A percentile compares a stretch with the other conserved stretches of the same genome.
These are phyloP conservation scores for Adansonia gregorii DNA, from an alignment of 441 rosid genomes.

Conservation along the genomic window DNA sequence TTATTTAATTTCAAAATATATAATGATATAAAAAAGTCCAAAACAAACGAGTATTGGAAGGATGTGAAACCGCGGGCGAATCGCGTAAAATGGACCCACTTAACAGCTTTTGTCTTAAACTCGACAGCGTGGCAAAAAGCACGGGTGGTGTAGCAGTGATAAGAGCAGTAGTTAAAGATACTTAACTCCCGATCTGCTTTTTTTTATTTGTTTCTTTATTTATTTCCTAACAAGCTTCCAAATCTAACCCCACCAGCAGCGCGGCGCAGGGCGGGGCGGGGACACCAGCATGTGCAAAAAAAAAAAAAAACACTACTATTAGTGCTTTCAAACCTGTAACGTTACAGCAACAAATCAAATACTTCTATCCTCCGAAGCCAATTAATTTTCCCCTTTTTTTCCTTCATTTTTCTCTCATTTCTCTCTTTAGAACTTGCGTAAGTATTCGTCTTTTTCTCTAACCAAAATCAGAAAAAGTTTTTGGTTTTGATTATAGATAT, in stretches of 20 bases:
- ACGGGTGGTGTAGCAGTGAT: too few relatives aligned
- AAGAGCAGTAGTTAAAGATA: not conserved
- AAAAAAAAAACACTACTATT: too few relatives aligned
- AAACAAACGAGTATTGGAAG: not conserved
- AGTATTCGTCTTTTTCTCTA: not conserved
- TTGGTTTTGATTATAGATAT: not conserved
- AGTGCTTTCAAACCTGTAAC: conserved; percentile 19
- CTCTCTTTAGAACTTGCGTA: not conserved
- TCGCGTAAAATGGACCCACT: conserved; percentile 38
- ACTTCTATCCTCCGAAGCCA: not conserved
- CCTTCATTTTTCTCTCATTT: too few relatives aligned
- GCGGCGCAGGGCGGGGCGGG: not conserved
- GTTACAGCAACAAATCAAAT: not conserved
- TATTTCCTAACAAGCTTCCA: not conserved
- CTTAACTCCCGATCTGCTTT: not conserved
- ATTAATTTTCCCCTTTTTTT: not conserved
- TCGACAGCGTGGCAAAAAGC: not conserved
- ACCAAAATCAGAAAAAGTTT: not conserved
- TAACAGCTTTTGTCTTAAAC: conserved; percentile 14
- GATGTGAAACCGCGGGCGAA: conserved; percentile 35
- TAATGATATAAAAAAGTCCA: not conserved
- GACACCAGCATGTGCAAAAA: conserved; percentile 10
- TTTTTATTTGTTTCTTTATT: not conserved
- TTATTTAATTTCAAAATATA: too few relatives aligned
- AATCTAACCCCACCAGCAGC: not conserved